phyloP scores from a whole-genome alignment of 179 eudicot species.

The Silene coronaria region DNA sequence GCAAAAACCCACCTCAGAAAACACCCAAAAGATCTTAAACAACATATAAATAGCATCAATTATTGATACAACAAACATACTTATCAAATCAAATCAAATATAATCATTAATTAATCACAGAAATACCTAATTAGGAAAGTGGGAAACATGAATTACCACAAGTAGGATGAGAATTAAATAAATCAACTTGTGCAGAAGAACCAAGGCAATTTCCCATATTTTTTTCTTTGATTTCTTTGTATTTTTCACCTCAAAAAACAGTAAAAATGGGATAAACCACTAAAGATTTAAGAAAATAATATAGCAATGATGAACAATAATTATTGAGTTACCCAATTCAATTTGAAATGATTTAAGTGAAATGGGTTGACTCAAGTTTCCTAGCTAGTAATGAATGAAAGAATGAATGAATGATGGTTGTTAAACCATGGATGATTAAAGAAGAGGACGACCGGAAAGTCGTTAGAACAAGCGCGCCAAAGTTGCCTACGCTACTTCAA shows the following conservation, averaged over 20 bases:
- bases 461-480: no score
- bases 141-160: slow-evolving; percentile 31
- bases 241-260: neutral
- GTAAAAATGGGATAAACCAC: slow-evolving; percentile 9
- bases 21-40: neutral
- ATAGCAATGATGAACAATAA: neutral
- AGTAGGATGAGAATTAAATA: slow-evolving; percentile 33
- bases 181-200: slow-evolving; percentile 53
- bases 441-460: no score
- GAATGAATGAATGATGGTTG: no score
- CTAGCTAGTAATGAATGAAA: no score
- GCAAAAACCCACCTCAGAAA: no score
- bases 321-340: neutral
- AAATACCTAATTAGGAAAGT: slow-evolving; percentile 10
- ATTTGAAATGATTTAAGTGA: slow-evolving; percentile 17
- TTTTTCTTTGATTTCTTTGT: neutral
- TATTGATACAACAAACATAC: neutral
- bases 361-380: slow-evolving; percentile 1
- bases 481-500: no score
- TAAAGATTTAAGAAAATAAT: neutral
- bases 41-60: slow-evolving; percentile 11
- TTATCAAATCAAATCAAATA: slow-evolving; percentile 13
- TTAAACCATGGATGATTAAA: no score
- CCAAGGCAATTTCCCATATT: slow-evolving; percentile 59
- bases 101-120: slow-evolving; percentile 5